Conservation (phyloP, 2,329 filamentous ascomycete species). For the Colletotrichum higginsianum region DNA sequence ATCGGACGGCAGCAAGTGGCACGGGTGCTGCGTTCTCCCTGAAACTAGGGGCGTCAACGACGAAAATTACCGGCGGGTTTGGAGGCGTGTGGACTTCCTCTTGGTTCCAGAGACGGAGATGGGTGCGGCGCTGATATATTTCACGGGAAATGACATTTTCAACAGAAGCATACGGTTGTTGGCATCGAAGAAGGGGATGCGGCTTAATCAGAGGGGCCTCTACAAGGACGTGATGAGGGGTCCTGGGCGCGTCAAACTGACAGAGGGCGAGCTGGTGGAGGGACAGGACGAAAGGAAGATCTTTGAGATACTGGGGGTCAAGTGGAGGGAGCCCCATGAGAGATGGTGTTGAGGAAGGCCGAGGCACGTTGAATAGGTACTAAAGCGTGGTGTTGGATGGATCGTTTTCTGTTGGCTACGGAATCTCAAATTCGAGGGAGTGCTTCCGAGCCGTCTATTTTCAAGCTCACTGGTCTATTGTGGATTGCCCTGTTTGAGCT, state of each 20-base stretch:
- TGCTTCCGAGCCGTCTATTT: neutral
- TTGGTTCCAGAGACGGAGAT: slow-evolving; percentile 85
- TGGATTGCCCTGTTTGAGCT: neutral
- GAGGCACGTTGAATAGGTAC: slow-evolving; percentile 11
- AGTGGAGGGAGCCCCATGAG: slow-evolving; percentile 84
- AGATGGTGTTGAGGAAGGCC: slow-evolving; percentile 74
- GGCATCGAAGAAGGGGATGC: slow-evolving; percentile 85
- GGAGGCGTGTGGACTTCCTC: slow-evolving; percentile 88
- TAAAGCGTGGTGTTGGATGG: slow-evolving; percentile 32
- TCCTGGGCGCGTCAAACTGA: slow-evolving; percentile 70
- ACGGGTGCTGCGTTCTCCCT: slow-evolving; percentile 85
- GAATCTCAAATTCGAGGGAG: neutral
- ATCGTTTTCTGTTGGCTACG: neutral
- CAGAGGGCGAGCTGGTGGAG: slow-evolving; percentile 80
- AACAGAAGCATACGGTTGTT: slow-evolving; percentile 88
- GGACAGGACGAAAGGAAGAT: slow-evolving; percentile 83
- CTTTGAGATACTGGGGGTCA: slow-evolving; percentile 86
- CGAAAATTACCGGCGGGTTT: slow-evolving; percentile 62
- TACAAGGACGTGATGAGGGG: slow-evolving; percentile 79
- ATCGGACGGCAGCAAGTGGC: slow-evolving; percentile 82
- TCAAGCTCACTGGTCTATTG: neutral
- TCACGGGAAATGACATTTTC: slow-evolving; percentile 96
- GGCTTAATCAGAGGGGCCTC: slow-evolving; percentile 86
- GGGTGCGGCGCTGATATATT: slow-evolving; percentile 92
- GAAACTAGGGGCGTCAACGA: slow-evolving; percentile 51